Evolutionary conservation across 345 rosid species (phyloP).

Genomic region (Turnera subulata): DNA sequence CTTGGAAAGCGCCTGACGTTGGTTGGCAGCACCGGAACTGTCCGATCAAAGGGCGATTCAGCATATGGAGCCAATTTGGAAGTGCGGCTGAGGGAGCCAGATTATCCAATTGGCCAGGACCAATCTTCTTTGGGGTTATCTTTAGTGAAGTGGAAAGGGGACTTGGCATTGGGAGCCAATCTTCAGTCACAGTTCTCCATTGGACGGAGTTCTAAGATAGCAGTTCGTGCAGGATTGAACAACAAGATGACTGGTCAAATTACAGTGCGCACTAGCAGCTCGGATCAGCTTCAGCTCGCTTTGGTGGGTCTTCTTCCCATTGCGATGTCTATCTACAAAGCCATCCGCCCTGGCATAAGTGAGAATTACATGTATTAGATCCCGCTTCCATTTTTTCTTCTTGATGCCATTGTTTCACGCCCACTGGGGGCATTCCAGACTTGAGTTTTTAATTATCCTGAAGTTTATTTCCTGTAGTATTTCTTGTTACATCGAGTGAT

Average conservation of each 20-base stretch:
- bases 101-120: slow-evolving; percentile 90
- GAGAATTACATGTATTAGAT: slow-evolving; percentile 71
- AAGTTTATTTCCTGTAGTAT: slow-evolving; percentile 1
- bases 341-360: slow-evolving; percentile 53
- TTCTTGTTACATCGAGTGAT: not conserved
- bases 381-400: not conserved
- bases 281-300: slow-evolving; percentile 93
- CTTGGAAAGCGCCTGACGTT: slow-evolving; percentile 69
- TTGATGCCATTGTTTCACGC: slow-evolving; percentile 1
- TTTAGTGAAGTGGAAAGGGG: slow-evolving; percentile 89
- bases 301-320: slow-evolving; percentile 69
- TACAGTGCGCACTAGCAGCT: slow-evolving; percentile 70
- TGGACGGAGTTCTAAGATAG: slow-evolving; percentile 69
- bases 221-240: slow-evolving; percentile 89
- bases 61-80: slow-evolving; percentile 94
- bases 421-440: not conserved
- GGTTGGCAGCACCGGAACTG: slow-evolving; percentile 83
- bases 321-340: slow-evolving; percentile 62
- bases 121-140: slow-evolving; percentile 82
- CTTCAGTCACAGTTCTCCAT: slow-evolving; percentile 80
- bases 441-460: slow-evolving; percentile 5
- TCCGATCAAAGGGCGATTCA: slow-evolving; percentile 70
- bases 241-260: slow-evolving; percentile 90
- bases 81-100: slow-evolving; percentile 71
- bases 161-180: slow-evolving; percentile 87